Conservation (phyloP, 176 grass and related monocot genomes). For the Hordeum marinum region DNA sequence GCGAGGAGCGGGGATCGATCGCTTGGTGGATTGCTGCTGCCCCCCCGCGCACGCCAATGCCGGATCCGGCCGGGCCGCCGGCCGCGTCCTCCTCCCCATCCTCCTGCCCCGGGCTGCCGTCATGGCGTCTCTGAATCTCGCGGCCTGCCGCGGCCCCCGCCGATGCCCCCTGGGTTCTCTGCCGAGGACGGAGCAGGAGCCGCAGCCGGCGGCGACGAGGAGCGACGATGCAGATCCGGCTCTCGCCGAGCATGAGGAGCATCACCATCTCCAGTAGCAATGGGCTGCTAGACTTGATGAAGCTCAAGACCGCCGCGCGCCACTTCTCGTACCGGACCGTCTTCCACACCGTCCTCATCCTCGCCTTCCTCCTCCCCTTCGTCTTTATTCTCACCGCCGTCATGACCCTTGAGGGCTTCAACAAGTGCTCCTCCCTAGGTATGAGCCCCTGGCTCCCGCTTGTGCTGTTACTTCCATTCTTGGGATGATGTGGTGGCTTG, state of each 20-base stretch:
- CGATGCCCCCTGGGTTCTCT: conserved; percentile 4
- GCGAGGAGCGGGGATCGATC: conserved; percentile 5
- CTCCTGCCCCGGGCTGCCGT: conserved; percentile 1
- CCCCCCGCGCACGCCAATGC: conserved; percentile 46
- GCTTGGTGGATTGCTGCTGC: not conserved
- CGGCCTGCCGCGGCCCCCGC: not conserved
- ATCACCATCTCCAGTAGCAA: conserved; percentile 93
- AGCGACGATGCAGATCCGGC: conserved; percentile 96
- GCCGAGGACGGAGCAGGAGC: not conserved
- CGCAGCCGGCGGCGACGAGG: not conserved
- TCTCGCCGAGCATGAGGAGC: conserved; percentile 98
- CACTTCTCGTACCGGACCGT: conserved; percentile 95
- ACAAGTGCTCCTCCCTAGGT: conserved; percentile 98
- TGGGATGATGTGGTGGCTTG: not conserved
- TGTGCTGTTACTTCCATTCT: not conserved
- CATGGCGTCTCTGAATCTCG: conserved; percentile 34
- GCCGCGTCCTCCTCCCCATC: not conserved
- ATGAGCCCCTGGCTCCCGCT: not conserved
- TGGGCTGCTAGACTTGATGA: conserved; percentile 91
- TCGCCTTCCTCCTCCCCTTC: conserved; percentile 86
- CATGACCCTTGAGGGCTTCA: conserved; percentile 88
- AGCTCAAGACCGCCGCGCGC: conserved; percentile 74
- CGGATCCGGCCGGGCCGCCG: conserved; percentile 52
- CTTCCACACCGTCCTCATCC: conserved; percentile 91
- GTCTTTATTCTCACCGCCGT: conserved; percentile 91